These are phyloP conservation scores for Fusarium praegraminearum DNA, from an alignment of 2,329 filamentous ascomycete genomes.

Conservation along the genomic window DNA sequence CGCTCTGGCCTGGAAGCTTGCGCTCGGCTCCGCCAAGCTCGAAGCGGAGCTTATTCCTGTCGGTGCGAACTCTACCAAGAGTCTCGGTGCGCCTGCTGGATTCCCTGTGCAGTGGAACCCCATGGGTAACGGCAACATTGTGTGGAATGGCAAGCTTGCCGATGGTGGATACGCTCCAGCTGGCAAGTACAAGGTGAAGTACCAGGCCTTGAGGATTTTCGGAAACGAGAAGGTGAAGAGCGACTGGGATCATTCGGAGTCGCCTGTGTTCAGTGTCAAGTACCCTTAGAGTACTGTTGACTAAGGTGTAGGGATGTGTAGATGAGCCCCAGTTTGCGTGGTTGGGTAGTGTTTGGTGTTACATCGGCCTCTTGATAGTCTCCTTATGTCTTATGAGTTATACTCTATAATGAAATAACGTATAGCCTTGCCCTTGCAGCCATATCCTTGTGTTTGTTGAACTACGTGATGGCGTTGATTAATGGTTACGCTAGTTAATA, in stretches of 20 bases:
- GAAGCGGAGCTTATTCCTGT: constrained; percentile 60
- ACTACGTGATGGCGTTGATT: neutral
- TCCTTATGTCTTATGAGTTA: constrained; percentile 8
- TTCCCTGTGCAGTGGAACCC: constrained; percentile 55
- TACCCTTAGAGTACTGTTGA: constrained; percentile 49
- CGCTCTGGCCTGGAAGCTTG: constrained; percentile 55
- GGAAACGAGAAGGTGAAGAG: constrained; percentile 58
- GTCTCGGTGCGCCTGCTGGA: constrained; percentile 22
- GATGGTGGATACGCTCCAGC: constrained; percentile 61
- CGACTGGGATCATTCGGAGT: constrained; percentile 62
- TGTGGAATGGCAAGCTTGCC: constrained; percentile 61
- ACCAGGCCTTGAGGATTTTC: constrained; percentile 64
- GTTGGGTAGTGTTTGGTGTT: neutral
- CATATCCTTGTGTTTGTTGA: no score
- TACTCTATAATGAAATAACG: constrained; percentile 2
- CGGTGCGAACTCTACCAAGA: constrained; percentile 21
- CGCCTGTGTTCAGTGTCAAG: constrained; percentile 57
- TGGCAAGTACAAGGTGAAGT: constrained; percentile 63
- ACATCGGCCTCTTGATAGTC: neutral
- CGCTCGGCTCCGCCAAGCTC: constrained; percentile 60
- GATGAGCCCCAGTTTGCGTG: neutral
- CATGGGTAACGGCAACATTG: constrained; percentile 39
- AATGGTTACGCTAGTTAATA: neutral
- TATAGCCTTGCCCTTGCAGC: neutral
- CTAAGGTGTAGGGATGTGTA: neutral